These are phyloP conservation scores for Chrysochromulina parva DNA, from an alignment of 78 protist species.

Conservation along the genomic window DNA sequence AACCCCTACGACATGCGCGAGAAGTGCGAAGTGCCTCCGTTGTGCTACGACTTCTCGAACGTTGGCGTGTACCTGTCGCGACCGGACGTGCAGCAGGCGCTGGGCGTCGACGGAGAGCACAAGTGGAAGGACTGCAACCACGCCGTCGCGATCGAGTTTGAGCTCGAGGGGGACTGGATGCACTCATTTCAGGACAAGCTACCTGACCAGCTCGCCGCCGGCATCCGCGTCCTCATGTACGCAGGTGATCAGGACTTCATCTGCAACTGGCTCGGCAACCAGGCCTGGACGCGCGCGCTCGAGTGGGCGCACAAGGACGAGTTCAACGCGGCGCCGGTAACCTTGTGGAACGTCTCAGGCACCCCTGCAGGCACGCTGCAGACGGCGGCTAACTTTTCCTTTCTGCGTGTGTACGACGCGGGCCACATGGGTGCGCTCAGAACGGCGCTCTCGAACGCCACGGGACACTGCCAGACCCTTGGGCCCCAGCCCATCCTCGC, in stretches of 20 bases:
- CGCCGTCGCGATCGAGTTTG: not conserved
- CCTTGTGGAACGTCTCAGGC: not conserved
- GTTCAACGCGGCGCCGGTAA: not conserved
- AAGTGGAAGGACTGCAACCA: constrained; percentile 48
- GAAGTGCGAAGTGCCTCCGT: constrained; percentile 52
- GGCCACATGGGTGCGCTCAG: constrained; percentile 23
- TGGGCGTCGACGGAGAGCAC: constrained; percentile 5
- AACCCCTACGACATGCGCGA: constrained; percentile 57
- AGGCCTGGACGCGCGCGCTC: constrained; percentile 16
- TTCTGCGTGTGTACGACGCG: constrained; percentile 19
- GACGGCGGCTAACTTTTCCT: not conserved
- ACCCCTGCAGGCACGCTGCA: not conserved
- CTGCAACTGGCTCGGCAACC: constrained; percentile 45
- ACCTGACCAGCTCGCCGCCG: constrained; percentile 30
- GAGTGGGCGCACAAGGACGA: constrained; percentile 7
- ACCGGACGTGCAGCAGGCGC: not conserved
- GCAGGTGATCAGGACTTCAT: constrained; percentile 52
- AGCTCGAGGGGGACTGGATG: constrained; percentile 39
- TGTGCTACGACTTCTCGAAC: constrained; percentile 77
- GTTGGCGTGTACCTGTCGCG: not conserved
- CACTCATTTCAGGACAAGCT: not conserved
- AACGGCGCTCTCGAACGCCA: not conserved
- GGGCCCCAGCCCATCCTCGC: not conserved
- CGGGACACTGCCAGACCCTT: not conserved
- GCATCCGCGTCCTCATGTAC: constrained; percentile 56